These are phyloP conservation scores for Lasiosphaeria miniovina DNA, from an alignment of 495 filamentous ascomycete species.

Conservation along the genomic window DNA sequence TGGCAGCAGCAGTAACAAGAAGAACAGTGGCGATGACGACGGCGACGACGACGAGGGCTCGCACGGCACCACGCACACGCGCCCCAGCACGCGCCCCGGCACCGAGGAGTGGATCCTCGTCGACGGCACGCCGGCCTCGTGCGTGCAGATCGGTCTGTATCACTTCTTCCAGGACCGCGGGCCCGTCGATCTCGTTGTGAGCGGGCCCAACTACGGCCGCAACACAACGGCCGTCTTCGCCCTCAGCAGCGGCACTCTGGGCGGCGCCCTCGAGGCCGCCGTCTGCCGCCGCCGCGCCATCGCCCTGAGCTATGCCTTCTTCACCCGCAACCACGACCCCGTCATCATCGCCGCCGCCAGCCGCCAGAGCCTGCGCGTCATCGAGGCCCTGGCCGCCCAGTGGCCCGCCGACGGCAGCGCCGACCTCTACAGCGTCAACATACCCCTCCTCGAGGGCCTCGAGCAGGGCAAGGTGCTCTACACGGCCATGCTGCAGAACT, in stretches of 20 bases:
- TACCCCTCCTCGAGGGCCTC: constrained; percentile 71
- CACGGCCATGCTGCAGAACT: constrained; percentile 82
- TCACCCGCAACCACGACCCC: constrained; percentile 73
- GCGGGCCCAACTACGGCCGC: constrained; percentile 90
- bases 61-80: constrained; percentile 60
- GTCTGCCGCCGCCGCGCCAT: constrained; percentile 73
- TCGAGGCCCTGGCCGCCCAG: constrained; percentile 70
- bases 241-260: constrained; percentile 85
- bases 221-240: constrained; percentile 92
- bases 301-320: constrained; percentile 86
- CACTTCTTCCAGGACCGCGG: constrained; percentile 80
- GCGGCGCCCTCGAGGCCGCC: constrained; percentile 90
- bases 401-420: constrained; percentile 65
- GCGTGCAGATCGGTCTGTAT: constrained; percentile 84
- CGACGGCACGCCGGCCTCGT: constrained; percentile 82
- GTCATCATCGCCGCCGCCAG: constrained; percentile 72
- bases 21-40: constrained; percentile 22
- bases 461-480: constrained; percentile 67
- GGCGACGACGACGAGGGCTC: constrained; percentile 41
- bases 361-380: constrained; percentile 63
- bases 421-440: constrained; percentile 84
- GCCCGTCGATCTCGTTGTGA: constrained; percentile 80
- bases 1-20: constrained; percentile 3
- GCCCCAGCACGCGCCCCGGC: constrained; percentile 49
- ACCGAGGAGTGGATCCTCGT: constrained; percentile 92